These are phyloP conservation scores for Trichoderma gamsii DNA, from an alignment of 495 filamentous ascomycete genomes.

Conservation along the genomic window DNA sequence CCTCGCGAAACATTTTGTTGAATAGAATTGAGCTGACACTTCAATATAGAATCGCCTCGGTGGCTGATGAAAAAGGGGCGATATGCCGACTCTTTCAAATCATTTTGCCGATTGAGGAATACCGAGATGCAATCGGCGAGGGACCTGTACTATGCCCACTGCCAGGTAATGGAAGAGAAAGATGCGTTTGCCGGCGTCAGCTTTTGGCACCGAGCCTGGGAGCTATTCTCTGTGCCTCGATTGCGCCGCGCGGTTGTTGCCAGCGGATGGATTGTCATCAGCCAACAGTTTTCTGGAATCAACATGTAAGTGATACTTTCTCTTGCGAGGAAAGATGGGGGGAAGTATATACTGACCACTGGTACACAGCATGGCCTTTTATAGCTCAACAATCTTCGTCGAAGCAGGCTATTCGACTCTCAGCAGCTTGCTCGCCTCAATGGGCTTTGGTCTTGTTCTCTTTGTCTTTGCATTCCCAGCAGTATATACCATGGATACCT, in stretches of 20 bases:
- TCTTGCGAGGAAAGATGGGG: background rate
- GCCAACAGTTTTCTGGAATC: constrained; percentile 49
- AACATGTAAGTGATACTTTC: constrained; percentile 28
- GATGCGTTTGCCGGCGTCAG: constrained; percentile 34
- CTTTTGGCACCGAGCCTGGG: constrained; percentile 40
- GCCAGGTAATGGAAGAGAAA: constrained; percentile 41
- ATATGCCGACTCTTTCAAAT: constrained; percentile 47
- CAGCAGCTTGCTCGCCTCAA: constrained; percentile 49
- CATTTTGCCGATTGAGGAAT: constrained; percentile 54
- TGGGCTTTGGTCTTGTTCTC: constrained; percentile 59
- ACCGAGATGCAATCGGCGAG: constrained; percentile 53
- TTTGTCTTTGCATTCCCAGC: constrained; percentile 61
- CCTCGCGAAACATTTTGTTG: constrained; percentile 19
- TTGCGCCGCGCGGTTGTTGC: constrained; percentile 50
- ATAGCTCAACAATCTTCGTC: constrained; percentile 51
- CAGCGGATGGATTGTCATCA: constrained; percentile 46
- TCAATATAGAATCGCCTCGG: constrained; percentile 51
- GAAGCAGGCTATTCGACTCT: constrained; percentile 40
- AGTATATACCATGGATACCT: constrained; percentile 55
- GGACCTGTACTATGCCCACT: constrained; percentile 54
- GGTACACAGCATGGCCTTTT: constrained; percentile 38
- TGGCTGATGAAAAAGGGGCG: constrained; percentile 56
- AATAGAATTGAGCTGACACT: constrained; percentile 25
- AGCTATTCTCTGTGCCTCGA: constrained; percentile 50
- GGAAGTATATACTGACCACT: too few species aligned